Evolutionary conservation across 257 asterid species (phyloP).

Genomic region (Gentiana macrophylla): DNA sequence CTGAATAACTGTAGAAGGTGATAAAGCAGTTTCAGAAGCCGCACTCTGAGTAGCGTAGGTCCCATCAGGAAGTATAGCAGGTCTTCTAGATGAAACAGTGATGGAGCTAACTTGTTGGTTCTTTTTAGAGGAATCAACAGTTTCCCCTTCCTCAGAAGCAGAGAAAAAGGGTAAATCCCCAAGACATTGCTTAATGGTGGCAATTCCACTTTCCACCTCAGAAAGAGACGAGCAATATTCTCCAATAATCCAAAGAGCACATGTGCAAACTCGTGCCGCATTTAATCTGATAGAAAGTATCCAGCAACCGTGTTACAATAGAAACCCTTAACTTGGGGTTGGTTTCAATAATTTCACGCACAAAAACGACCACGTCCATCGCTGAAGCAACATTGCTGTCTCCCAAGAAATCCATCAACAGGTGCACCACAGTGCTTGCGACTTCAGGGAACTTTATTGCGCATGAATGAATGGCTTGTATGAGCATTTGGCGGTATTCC

Average conservation of each 20-base stretch:
- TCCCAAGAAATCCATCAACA: constrained; percentile 97
- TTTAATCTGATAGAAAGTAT: constrained; percentile 89
- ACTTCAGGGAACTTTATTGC: constrained; percentile 95
- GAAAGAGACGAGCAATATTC: constrained; percentile 81
- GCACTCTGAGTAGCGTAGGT: constrained; percentile 98
- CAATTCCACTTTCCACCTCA: constrained; percentile 80
- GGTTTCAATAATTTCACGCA: constrained; percentile 88
- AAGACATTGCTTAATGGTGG: constrained; percentile 89
- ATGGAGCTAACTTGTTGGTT: constrained; percentile 61
- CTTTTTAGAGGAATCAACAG: constrained; percentile 54
- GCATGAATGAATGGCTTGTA: constrained; percentile 94
- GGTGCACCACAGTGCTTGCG: constrained; percentile 92
- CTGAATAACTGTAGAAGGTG: constrained; percentile 68
- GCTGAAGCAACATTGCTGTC: constrained; percentile 92
- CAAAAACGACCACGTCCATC: constrained; percentile 77
- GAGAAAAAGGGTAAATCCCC: constrained; percentile 88
- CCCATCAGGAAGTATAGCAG: constrained; percentile 93
- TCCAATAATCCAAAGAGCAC: constrained; percentile 96
- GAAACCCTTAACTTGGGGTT: constrained; percentile 87
- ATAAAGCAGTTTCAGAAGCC: constrained; percentile 89
- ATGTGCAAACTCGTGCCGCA: constrained; percentile 84
- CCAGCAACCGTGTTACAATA: constrained; percentile 71
- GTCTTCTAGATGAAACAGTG: constrained; percentile 84
- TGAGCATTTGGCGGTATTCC: constrained; percentile 91
- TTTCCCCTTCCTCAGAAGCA: constrained; percentile 67